Percentiles rank a stretch among this genome's conserved stretches.
Conservation (phyloP, 164 flowering plant genomes). For the Tetrastigma voinierianum region DNA sequence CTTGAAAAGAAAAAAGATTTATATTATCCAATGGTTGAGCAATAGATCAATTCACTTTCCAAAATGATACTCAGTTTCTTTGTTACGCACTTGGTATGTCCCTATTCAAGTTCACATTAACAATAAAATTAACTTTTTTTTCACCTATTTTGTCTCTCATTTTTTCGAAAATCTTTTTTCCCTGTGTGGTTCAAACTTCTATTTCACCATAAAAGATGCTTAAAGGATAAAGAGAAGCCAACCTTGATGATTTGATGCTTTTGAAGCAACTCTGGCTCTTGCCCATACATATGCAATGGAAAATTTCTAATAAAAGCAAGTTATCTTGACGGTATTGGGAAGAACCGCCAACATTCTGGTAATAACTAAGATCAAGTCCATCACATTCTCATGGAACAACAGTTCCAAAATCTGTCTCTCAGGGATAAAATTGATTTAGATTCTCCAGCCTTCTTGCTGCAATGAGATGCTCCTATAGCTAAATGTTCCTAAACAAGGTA, state of each 20-base stretch:
- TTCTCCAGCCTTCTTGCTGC: slow-evolving; percentile 62
- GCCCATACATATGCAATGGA: slow-evolving; percentile 74
- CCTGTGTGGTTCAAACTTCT: neutral
- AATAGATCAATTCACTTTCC: neutral
- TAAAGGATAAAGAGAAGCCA: slow-evolving; percentile 10
- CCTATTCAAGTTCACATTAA: neutral
- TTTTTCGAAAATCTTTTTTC: neutral
- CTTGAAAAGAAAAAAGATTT: neutral
- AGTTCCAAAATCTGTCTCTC: slow-evolving; percentile 77
- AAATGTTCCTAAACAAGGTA: slow-evolving; percentile 70
- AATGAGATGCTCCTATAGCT: slow-evolving; percentile 69
- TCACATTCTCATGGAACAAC: slow-evolving; percentile 82
- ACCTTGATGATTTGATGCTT: slow-evolving; percentile 61
- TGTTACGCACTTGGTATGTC: neutral
- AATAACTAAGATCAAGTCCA: slow-evolving; percentile 75
- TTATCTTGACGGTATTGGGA: slow-evolving; percentile 70
- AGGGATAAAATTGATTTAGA: slow-evolving; percentile 57
- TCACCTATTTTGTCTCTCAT: neutral
- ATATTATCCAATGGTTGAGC: neutral
- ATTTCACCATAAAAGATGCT: neutral
- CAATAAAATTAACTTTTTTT: neutral
- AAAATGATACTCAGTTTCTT: neutral
- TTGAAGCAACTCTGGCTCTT: slow-evolving; percentile 76
- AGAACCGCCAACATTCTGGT: slow-evolving; percentile 62
- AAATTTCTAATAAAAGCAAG: slow-evolving; percentile 75